These are phyloP conservation scores for Canna indica DNA, from an alignment of 176 grass and related monocot species.

Conservation along the genomic window DNA sequence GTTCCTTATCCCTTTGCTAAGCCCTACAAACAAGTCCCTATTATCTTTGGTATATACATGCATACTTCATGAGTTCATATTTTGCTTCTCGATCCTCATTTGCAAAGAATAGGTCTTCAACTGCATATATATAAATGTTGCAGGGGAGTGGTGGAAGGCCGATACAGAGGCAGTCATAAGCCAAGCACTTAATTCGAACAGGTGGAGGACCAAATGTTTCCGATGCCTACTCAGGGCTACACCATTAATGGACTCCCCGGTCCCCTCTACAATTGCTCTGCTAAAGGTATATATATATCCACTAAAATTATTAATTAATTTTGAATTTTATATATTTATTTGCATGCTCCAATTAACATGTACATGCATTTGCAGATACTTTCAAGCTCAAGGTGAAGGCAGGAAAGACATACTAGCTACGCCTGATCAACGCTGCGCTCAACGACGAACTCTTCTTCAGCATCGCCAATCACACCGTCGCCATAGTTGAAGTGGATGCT, in stretches of 20 bases:
- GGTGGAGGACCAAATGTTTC: not conserved
- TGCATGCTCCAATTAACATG: not conserved
- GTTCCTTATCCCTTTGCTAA: conserved; percentile 7
- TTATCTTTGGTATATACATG: conserved; percentile 8
- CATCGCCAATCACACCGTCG: not conserved
- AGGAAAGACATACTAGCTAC: not conserved
- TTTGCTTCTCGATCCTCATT: too few relatives aligned
- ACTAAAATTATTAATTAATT: too few relatives aligned
- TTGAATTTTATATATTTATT: too few relatives aligned
- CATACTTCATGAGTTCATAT: too few relatives aligned
- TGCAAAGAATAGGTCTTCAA: too few relatives aligned
- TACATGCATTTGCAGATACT: not conserved
- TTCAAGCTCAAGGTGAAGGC: conserved; percentile 6
- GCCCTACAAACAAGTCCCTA: not conserved
- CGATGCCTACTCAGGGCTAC: too few relatives aligned
- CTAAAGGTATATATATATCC: too few relatives aligned
- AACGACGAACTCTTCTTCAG: not conserved
- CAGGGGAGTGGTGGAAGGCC: conserved; percentile 6
- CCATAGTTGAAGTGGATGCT: not conserved
- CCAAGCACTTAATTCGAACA: conserved; percentile 1
- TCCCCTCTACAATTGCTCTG: too few relatives aligned
- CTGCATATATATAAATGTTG: too few relatives aligned
- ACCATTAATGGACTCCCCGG: too few relatives aligned
- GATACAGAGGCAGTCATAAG: not conserved
- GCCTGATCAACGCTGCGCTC: too few relatives aligned